A percentile compares a stretch with the other conserved stretches of the same genome.
Evolutionary conservation across 164 flowering plant species (phyloP).

Genomic region (Annona squamosa): DNA sequence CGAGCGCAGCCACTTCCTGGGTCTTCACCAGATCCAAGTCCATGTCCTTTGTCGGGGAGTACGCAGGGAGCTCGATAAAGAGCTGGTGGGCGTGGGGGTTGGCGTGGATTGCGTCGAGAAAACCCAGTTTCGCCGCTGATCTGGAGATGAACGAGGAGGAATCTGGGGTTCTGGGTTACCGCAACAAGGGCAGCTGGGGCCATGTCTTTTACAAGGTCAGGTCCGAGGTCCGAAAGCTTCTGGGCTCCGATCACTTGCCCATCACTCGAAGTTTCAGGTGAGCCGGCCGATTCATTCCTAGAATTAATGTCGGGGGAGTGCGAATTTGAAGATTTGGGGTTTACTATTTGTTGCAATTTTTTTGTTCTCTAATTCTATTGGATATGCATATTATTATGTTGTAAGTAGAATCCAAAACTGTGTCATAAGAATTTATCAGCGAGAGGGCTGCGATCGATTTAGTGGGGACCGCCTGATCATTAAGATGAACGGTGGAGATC

Average conservation of each 20-base stretch:
- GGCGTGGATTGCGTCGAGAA: slow-evolving; percentile 68
- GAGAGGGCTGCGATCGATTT: background rate
- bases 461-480: background rate
- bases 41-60: slow-evolving; percentile 39
- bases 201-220: slow-evolving; percentile 61
- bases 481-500: background rate
- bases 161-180: slow-evolving; percentile 34
- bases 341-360: background rate
- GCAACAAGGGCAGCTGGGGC: slow-evolving; percentile 56
- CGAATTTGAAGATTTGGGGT: slow-evolving; percentile 3
- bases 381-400: background rate
- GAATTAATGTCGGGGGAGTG: slow-evolving; percentile 32
- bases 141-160: slow-evolving; percentile 84
- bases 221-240: slow-evolving; percentile 43
- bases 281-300: slow-evolving; percentile 27
- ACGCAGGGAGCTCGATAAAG: slow-evolving; percentile 44
- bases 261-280: slow-evolving; percentile 49
- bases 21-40: slow-evolving; percentile 55
- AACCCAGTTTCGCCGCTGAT: slow-evolving; percentile 63
- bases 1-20: slow-evolving; percentile 40
- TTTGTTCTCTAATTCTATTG: background rate
- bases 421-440: background rate
- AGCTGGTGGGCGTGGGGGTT: slow-evolving; percentile 79
- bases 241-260: slow-evolving; percentile 29
- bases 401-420: background rate